phyloP scores from a whole-genome alignment of 768 basidiomycete species.

The Tephrocybe sp. region DNA sequence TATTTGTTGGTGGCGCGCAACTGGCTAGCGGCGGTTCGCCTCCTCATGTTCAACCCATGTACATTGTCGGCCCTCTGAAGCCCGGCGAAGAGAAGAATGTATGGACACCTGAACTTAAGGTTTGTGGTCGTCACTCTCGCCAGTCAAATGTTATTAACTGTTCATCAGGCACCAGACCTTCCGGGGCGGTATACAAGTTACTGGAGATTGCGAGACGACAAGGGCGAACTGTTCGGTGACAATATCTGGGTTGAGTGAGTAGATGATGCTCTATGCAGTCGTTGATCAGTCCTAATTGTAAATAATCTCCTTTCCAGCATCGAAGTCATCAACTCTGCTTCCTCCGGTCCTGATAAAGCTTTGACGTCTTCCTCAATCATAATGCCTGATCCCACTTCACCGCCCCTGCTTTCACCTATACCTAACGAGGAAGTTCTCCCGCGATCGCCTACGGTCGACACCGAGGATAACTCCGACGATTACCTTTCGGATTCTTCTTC shows the following conservation, averaged over 20 bases:
- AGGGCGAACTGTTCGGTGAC: conserved; percentile 64
- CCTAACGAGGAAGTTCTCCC: conserved; percentile 1
- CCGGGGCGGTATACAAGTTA: conserved; percentile 76
- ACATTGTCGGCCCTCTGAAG: conserved; percentile 51
- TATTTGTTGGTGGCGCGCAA: conserved; percentile 71
- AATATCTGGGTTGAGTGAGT: conserved; percentile 82
- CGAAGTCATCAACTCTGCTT: conserved; percentile 56
- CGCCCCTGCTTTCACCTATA: not conserved
- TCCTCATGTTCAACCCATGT: conserved; percentile 1
- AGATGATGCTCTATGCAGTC: not conserved
- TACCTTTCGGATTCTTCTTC: conserved; percentile 46
- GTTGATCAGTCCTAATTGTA: conserved; percentile 5
- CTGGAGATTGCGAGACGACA: conserved; percentile 67
- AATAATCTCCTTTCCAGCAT: conserved; percentile 42
- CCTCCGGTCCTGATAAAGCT: conserved; percentile 42
- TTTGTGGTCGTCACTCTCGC: conserved; percentile 20
- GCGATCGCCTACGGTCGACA: conserved; percentile 24
- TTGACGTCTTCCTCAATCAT: conserved; percentile 70
- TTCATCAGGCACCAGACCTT: conserved; percentile 63
- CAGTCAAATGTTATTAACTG: not conserved
- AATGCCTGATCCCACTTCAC: conserved; percentile 52
- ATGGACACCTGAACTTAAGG: conserved; percentile 76
- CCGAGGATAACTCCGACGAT: conserved; percentile 29
- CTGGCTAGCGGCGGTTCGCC: conserved; percentile 36
- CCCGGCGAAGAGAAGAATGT: conserved; percentile 62